Evolutionary conservation across 768 basidiomycete genomes (phyloP), one percentile per base, ranked within the genome.

Genomic region (Rhodocollybia butyracea): DNA sequence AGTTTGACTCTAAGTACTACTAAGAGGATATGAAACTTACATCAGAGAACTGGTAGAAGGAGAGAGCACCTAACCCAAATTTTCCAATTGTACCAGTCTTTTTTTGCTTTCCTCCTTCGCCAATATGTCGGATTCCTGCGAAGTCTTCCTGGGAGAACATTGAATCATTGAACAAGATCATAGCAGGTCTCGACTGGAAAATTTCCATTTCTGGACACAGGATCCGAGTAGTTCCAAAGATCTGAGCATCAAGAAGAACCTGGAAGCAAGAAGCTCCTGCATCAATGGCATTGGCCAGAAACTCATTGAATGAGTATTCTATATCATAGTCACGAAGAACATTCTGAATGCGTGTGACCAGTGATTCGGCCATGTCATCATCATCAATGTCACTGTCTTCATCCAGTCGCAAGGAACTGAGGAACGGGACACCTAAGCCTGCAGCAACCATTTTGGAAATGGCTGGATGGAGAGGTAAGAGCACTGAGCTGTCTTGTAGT

Each of bases 231-330:
- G 55, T 32, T 6, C 41, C 39, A 30, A 48, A 46, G 4, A 38
- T 39, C 6, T 46, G 36, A n/a, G 73, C 64, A 54, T 81, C 76
- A 5, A 79, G 51, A 1, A 78, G 56, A 19, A 81, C 59, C 2
- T 65, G 60, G 56, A 82, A 78, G n/a, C 64, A 60, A 2, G 68
- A 72, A 0, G 81, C 81, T 10, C 64, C 63, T 0, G 81, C 81
- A 60, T 83, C 82, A 5, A 68, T 67, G 1, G 81, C 81, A 55
- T 83, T 83, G 1, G 82, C 82, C 5, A 83, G 55, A 58, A 81
- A 81, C 55, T 83, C 81, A 2, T 70, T 72, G 32, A 76, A 62
- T 10, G 79, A 70, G 51, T 81, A 77, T 6, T 69, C 66, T 6
- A 69, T 67, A 5, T 68, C 69, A 46, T 82, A 82, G 21, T 76